Evolutionary conservation across 2,329 filamentous ascomycete genomes (phyloP).

Genomic region (Neopestalotiopsis sp.): DNA sequence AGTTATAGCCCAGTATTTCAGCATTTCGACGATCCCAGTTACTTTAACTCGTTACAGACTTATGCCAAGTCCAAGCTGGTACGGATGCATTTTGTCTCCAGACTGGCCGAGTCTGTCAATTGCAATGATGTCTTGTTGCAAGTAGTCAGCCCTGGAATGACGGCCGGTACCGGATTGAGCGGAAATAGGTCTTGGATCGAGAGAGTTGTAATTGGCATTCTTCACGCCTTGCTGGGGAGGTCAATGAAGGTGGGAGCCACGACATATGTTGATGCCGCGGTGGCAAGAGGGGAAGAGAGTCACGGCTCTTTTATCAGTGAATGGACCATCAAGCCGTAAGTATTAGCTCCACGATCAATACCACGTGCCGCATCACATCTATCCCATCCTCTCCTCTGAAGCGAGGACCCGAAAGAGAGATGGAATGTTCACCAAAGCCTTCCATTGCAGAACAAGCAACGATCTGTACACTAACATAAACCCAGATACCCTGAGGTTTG

Average conservation of each 20-base stretch:
- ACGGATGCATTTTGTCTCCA: not conserved
- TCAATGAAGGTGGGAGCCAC: not conserved
- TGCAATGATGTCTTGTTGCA: not conserved
- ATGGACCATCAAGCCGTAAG: conserved; percentile 11
- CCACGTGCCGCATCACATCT: not conserved
- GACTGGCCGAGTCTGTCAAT: conserved; percentile 12
- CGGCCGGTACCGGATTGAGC: not conserved
- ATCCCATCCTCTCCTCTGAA: too few relatives aligned
- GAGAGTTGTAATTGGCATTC: not conserved
- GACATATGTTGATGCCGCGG: not conserved
- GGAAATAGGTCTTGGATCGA: not conserved
- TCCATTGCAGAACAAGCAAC: not conserved
- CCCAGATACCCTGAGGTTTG: not conserved
- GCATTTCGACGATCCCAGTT: conserved; percentile 20
- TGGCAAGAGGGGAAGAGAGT: not conserved
- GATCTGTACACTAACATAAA: not conserved
- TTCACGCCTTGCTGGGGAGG: not conserved
- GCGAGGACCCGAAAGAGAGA: too few relatives aligned
- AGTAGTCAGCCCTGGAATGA: not conserved
- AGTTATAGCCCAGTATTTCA: conserved; percentile 21
- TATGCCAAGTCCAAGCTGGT: conserved; percentile 29
- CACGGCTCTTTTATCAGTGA: conserved; percentile 7
- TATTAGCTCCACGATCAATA: not conserved
- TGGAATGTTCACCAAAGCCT: too few relatives aligned
- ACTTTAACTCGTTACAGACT: conserved; percentile 18